Evolutionary conservation across 225 moss, liverwort and hornwort species (phyloP), one percentile per base, ranked within the genome.

Genomic region (Climacium dendroides): DNA sequence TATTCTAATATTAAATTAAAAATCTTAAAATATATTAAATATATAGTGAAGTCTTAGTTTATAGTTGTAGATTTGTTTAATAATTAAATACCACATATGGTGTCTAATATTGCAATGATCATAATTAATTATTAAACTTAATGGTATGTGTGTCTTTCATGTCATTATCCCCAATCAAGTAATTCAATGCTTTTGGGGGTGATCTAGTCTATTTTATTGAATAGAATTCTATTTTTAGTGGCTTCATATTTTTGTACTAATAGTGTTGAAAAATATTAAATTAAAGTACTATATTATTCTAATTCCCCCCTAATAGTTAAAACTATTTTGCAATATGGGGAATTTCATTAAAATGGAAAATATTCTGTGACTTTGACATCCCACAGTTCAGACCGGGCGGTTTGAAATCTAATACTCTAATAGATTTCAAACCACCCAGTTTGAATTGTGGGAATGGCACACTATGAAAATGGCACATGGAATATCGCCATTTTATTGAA

Each of bases 291-390:
- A 41, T 23, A 2, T 20, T 14, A 22, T 29, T 61, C 1, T 13
- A 9, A 29, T 10, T 22, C 0, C 4, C 2, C 1, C 3, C 7
- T 11, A 75, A 23, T 0, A 23, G 2, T 24, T 14, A 35, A 22
- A 52, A 35, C 23, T 15, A 54, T 15, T n/a, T n/a, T n/a, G n/a
- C n/a, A n/a, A n/a, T n/a, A n/a, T n/a, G n/a, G n/a, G n/a, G n/a
- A n/a, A n/a, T n/a, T n/a, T n/a, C n/a, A n/a, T n/a, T n/a, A n/a
- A n/a, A n/a, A n/a, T n/a, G n/a, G n/a, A n/a, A n/a, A n/a, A n/a
- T n/a, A n/a, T n/a, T n/a, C n/a, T n/a, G n/a, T n/a, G n/a, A n/a
- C n/a, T n/a, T n/a, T n/a, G n/a, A n/a, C n/a, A n/a, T n/a, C n/a
- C n/a, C n/a, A n/a, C n/a, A n/a, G n/a, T n/a, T n/a, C n/a, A n/a